phyloP scores from a whole-genome alignment of 164 flowering plant species.

The Kalanchoe fedtschenkoi region DNA sequence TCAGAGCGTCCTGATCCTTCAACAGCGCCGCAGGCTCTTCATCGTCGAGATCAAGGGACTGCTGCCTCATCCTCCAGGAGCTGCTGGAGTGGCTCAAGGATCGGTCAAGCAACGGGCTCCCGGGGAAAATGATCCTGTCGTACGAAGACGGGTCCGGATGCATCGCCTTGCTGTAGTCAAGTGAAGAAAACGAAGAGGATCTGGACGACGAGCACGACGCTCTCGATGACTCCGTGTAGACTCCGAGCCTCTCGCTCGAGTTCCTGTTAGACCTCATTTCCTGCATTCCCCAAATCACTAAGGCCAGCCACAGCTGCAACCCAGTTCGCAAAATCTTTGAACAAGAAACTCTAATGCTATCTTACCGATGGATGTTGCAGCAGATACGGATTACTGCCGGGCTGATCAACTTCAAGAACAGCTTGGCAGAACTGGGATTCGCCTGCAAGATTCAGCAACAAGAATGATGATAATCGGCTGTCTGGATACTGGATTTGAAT shows the following conservation, averaged over 20 bases:
- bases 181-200: background rate
- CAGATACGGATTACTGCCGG: background rate
- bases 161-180: background rate
- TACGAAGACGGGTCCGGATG: background rate
- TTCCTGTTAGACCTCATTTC: background rate
- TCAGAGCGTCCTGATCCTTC: background rate
- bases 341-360: too few relatives aligned
- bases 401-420: background rate
- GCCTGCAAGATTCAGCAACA: background rate
- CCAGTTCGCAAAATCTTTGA: too few relatives aligned
- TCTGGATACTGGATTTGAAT: too few relatives aligned
- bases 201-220: background rate
- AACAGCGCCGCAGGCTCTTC: background rate
- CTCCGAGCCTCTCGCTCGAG: background rate
- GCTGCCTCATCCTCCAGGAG: slow-evolving; percentile 4
- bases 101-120: background rate
- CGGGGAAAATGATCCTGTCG: background rate
- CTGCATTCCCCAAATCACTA: slow-evolving; percentile 1
- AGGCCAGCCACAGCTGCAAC: too few relatives aligned
- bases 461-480: too few relatives aligned
- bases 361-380: background rate
- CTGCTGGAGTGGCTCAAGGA: slow-evolving; percentile 6
- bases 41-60: background rate
- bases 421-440: background rate
- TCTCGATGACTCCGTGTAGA: background rate